phyloP scores from a whole-genome alignment of 768 basidiomycete species.

The Hortiboletus flavorubellus region DNA sequence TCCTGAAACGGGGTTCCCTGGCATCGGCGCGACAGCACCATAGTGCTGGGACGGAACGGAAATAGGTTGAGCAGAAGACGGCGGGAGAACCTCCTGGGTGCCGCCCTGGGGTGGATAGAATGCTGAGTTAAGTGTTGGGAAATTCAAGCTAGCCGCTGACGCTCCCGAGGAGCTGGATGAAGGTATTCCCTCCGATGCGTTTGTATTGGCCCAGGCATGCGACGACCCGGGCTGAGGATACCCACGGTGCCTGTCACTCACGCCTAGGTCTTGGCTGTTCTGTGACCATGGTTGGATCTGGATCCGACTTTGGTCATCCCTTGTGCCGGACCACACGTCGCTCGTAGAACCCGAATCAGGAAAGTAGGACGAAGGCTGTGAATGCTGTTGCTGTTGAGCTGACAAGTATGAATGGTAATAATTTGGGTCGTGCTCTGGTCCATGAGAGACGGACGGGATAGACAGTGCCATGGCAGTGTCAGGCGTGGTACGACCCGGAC shows the following conservation, averaged over 20 bases:
- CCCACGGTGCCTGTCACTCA: constrained; percentile 30
- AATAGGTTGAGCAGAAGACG: constrained; percentile 33
- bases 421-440: constrained; percentile 21
- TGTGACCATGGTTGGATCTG: constrained; percentile 27
- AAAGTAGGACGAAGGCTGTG: constrained; percentile 24
- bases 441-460: constrained; percentile 24
- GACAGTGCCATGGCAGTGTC: constrained; percentile 21
- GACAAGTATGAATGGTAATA: constrained; percentile 28
- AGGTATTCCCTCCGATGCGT: constrained; percentile 23
- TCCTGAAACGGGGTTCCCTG: constrained; percentile 22
- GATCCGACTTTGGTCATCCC: constrained; percentile 23
- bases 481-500: constrained; percentile 26
- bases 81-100: constrained; percentile 31
- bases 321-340: constrained; percentile 21
- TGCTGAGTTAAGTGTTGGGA: constrained; percentile 56
- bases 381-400: constrained; percentile 24
- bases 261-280: constrained; percentile 20
- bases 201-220: constrained; percentile 23
- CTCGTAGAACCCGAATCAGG: constrained; percentile 13
- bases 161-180: constrained; percentile 21
- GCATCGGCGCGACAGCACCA: constrained; percentile 18
- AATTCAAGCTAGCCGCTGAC: constrained; percentile 29
- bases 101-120: constrained; percentile 47
- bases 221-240: constrained; percentile 25
- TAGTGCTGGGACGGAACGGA: constrained; percentile 31